A percentile compares a stretch with the other conserved stretches of the same genome.
Evolutionary conservation across 2,329 filamentous ascomycete genomes (phyloP).

Genomic region (Talaromyces islandicus): DNA sequence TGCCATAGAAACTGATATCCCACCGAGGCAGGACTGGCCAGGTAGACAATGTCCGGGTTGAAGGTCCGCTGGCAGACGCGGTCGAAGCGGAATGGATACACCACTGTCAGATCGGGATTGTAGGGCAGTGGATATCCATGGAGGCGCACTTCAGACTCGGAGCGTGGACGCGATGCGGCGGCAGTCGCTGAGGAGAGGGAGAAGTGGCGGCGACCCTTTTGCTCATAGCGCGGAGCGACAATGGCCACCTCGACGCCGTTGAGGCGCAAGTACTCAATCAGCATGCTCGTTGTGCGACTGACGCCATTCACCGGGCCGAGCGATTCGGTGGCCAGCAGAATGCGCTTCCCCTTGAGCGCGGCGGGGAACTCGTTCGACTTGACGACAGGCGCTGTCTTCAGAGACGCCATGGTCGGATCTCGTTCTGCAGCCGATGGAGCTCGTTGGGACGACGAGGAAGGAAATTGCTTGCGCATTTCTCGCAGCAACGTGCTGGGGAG

Average conservation of each 20-base stretch:
- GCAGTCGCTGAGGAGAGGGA: slow-evolving; percentile 31
- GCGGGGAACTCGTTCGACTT: slow-evolving; percentile 31
- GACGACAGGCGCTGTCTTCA: not conserved
- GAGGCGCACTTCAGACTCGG: slow-evolving; percentile 40
- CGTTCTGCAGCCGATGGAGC: too few species aligned
- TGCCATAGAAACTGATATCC: slow-evolving; percentile 69
- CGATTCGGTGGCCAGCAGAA: slow-evolving; percentile 65
- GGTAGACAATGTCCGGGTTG: slow-evolving; percentile 62
- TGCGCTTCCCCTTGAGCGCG: slow-evolving; percentile 53
- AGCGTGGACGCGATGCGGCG: slow-evolving; percentile 26
- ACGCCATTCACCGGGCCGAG: slow-evolving; percentile 71
- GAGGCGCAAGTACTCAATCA: slow-evolving; percentile 61
- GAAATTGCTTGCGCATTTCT: not conserved
- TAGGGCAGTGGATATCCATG: slow-evolving; percentile 63
- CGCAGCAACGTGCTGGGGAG: not conserved
- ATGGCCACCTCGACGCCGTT: slow-evolving; percentile 61
- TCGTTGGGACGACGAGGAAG: not conserved
- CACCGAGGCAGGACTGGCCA: slow-evolving; percentile 63
- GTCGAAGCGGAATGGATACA: slow-evolving; percentile 62
- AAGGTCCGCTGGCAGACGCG: slow-evolving; percentile 57
- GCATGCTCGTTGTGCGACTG: slow-evolving; percentile 62
- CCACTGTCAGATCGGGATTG: slow-evolving; percentile 65
- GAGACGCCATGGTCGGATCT: slow-evolving; percentile 1
- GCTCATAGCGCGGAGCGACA: slow-evolving; percentile 53
- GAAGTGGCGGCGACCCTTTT: slow-evolving; percentile 41